A percentile compares a stretch with the other conserved stretches of the same genome.
Conservation (phyloP, 140 eudicot genomes). For the Erigeron philadelphicus region DNA sequence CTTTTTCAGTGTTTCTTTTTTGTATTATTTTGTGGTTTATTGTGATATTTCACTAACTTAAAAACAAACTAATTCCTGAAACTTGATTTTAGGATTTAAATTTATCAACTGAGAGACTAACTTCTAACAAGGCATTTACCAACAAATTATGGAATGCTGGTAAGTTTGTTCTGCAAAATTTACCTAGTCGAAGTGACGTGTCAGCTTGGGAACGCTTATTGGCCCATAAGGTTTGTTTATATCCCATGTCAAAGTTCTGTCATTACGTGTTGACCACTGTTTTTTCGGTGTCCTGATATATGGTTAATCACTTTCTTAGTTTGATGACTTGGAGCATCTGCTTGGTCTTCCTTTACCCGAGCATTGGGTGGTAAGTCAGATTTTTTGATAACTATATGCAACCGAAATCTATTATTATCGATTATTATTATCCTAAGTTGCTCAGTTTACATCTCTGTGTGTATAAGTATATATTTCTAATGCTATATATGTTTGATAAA, state of each 20-base stretch:
- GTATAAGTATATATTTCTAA: constrained; percentile 3
- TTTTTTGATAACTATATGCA: constrained; percentile 18
- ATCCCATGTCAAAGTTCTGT: neutral
- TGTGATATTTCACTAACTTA: constrained; percentile 8
- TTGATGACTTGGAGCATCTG: constrained; percentile 57
- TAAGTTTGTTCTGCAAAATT: constrained; percentile 80
- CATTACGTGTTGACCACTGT: neutral
- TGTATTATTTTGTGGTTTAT: neutral
- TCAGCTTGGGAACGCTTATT: constrained; percentile 58
- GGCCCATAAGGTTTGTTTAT: constrained; percentile 62
- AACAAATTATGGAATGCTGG: constrained; percentile 99
- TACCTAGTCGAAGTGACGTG: constrained; percentile 63
- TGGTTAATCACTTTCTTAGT: constrained; percentile 40
- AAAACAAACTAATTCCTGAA: neutral
- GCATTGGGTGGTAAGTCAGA: constrained; percentile 86
- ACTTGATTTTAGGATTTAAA: constrained; percentile 64
- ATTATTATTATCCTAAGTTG: too few species aligned
- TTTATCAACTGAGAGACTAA: constrained; percentile 83
- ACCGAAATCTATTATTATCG: neutral
- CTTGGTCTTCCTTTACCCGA: constrained; percentile 67
- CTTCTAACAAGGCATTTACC: constrained; percentile 88
- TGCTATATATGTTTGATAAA: neutral
- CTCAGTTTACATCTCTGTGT: neutral
- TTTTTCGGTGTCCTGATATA: constrained; percentile 30
- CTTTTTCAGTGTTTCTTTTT: neutral